Base-by-base conservation (phyloP, 768 basidiomycete species). In the Termitomyces sp. region DNA sequence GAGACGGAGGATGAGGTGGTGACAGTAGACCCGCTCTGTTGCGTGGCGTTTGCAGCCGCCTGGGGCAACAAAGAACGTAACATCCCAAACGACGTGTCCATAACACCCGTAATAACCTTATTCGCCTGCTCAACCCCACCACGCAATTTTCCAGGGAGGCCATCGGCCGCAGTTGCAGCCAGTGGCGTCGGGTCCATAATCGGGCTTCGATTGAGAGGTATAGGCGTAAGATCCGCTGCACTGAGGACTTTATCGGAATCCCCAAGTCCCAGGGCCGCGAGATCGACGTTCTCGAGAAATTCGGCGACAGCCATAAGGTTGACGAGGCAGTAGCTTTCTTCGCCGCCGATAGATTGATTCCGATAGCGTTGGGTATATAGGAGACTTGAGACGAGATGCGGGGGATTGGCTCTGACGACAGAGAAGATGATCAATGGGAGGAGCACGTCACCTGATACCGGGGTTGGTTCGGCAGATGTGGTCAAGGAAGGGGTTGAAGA, bases 281-380 rank as follows among this genome's bases (percentile, higher is more conserved):
- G 76, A 72, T 98, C 94, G 36, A 98, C 93, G 67, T 94, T 92
- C 73, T 96, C 94, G 52, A 98, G 76, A 69, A 98, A 99, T 68
- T 98, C 95, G 1, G 91, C 92, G 5, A 96, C 94, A 11, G 96
- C 96, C 78, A 95, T 85, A 40, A 97, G 76, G 71, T 97, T 98
- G 69, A 98, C 90, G 41, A 96, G 79, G 58, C 94, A 98, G 65
- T 94, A 99, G 49, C 85, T 87, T 65, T 92, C 91, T 66, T 98
- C 94, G 2, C 94, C 94, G 0, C 86, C 84, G 3, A 81, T 67
- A 2, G 74, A 67, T 55, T 82, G 79, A 55, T 83, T 80, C 41
- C 83, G 66, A 64, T 85, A 87, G 30, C 85, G 74, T 63, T 87
- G 78, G 36, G 85, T 79, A 74, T 80, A 80, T 58, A 87, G 72